Evolutionary conservation across 805 yeast genomes (phyloP).

Genomic region (Saccharomycopsis olivae): DNA sequence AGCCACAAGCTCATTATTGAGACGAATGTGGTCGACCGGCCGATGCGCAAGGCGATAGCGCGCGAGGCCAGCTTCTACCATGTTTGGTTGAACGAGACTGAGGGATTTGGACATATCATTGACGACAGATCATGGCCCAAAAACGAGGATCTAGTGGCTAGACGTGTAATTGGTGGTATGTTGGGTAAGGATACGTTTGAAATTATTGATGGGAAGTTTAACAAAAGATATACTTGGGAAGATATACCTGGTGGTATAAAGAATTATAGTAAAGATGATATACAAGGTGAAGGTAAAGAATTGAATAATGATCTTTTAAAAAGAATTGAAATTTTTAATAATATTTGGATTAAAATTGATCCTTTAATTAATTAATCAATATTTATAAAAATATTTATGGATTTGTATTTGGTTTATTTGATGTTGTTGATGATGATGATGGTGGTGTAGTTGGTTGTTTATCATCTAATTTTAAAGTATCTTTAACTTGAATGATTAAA

Average conservation of each 20-base stretch:
- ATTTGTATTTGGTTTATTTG: no score
- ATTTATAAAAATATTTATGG: no score
- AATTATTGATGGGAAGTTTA: slow-evolving; percentile 19
- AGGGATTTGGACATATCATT: slow-evolving; percentile 41
- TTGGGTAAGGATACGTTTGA: slow-evolving; percentile 28
- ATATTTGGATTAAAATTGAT: slow-evolving; percentile 8
- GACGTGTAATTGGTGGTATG: slow-evolving; percentile 37
- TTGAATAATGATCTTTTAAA: background rate
- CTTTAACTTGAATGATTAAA: slow-evolving; percentile 40
- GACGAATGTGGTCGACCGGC: slow-evolving; percentile 24
- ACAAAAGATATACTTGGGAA: slow-evolving; percentile 21
- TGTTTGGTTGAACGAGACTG: slow-evolving; percentile 36
- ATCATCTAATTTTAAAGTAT: slow-evolving; percentile 39
- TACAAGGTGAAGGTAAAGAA: slow-evolving; percentile 6
- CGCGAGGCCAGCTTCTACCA: slow-evolving; percentile 41
- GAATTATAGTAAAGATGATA: slow-evolving; percentile 5
- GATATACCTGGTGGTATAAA: slow-evolving; percentile 2
- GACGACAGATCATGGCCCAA: slow-evolving; percentile 36
- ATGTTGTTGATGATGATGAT: no score
- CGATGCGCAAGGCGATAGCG: slow-evolving; percentile 28
- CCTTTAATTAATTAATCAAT: background rate
- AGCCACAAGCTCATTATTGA: slow-evolving; percentile 29
- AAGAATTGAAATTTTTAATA: slow-evolving; percentile 1
- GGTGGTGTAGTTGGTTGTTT: no score
- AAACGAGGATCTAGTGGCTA: slow-evolving; percentile 33